These are phyloP conservation scores for Fraxinus platypoda DNA, from an alignment of 305 asterid genomes.

Conservation along the genomic window DNA sequence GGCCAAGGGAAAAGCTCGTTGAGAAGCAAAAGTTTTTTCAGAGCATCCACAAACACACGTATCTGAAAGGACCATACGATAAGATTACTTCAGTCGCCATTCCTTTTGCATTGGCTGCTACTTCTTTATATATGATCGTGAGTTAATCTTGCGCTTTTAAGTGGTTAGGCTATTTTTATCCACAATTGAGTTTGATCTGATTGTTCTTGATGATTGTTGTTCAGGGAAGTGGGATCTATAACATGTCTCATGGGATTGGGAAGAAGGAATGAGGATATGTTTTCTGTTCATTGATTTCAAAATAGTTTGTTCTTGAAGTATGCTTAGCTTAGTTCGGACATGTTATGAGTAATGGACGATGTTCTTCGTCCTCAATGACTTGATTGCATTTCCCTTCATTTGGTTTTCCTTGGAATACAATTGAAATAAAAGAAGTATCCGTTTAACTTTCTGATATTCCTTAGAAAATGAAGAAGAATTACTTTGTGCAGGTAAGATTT, in stretches of 20 bases:
- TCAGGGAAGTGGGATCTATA: conserved; percentile 79
- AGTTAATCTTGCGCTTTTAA: conserved; percentile 23
- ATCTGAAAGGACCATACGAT: conserved; percentile 62
- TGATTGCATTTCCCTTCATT: conserved; percentile 6
- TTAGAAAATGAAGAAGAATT: neutral
- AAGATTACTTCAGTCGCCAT: conserved; percentile 81
- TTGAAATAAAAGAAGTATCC: neutral
- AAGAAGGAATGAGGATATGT: conserved; percentile 58
- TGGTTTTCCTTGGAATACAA: conserved; percentile 6
- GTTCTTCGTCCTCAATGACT: neutral
- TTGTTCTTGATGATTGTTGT: conserved; percentile 2
- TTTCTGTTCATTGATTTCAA: neutral
- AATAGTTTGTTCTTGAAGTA: neutral
- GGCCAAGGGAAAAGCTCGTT: conserved; percentile 69
- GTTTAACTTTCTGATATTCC: neutral
- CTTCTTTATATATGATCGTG: conserved; percentile 62
- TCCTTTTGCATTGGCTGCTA: conserved; percentile 62
- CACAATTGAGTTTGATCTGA: neutral
- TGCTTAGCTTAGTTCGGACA: neutral
- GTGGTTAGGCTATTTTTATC: neutral
- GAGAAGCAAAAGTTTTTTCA: conserved; percentile 73
- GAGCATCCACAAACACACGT: conserved; percentile 65
- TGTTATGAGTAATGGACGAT: conserved; percentile 13
- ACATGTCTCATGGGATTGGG: conserved; percentile 74
- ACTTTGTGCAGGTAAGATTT: neutral